Evolutionary conservation across 75 land plant species (phyloP), one percentile per base, ranked within the genome.

Genomic region (Pinus tabuliformis): DNA sequence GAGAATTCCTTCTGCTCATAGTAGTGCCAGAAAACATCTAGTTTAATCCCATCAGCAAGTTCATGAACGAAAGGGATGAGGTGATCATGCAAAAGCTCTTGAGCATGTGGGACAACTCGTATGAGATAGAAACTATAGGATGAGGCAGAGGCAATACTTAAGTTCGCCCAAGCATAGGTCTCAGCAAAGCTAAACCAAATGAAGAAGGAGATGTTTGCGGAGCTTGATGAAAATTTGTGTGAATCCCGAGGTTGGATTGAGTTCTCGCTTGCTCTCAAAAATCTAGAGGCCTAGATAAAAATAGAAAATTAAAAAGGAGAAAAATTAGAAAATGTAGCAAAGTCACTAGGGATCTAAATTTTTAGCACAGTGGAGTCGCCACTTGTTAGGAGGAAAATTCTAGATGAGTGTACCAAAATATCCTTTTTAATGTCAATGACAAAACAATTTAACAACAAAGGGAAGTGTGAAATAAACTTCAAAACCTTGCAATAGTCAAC

Each of bases 61-160:
- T 96, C 89, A 96, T 96, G 99, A 97, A 93, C 82, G 90, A 74
- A 30, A 57, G 97, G 62, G 97, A 96, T 65, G 87, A 85, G 58
- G 68, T 76, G 11, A 96, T 96, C 70, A 82, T 86, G 76, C 81
- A 79, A 78, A 88, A 90, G 90, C 93, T 94, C 45, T 33, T 65
- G 71, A 77, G 88, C 63, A 93, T 94, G 56, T 84, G 91, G 76
- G 97, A 94, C 89, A 94, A 91, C 56, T 90, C 95, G 42, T 81
- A 58, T 20, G 99, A 94, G 83, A 90, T 94, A 94, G 93, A 78
- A 89, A 86, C 79, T 96, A 75, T 95, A 96, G 77, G 91, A 30
- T 18, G 68, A 96, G 81, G 97, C 91, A 15, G 85, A 91, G 77
- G 99, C 95, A n/a, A 58, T 94, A 15, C 79, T 96, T 79, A 85